Conservation (phyloP, 495 filamentous ascomycete genomes). For the Aspergillus mulundensis region DNA sequence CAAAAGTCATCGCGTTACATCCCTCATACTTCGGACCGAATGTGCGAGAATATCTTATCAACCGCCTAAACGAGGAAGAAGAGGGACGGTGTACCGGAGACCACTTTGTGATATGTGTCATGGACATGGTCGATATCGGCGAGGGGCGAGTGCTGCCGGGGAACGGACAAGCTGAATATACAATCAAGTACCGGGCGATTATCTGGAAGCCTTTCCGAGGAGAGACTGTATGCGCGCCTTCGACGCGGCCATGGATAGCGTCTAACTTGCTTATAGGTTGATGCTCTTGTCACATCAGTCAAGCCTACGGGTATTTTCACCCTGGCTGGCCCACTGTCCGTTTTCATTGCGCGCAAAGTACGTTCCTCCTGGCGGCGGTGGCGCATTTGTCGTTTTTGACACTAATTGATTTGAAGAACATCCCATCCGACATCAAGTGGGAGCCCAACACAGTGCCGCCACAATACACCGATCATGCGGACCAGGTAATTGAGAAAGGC, state of each 20-base stretch:
- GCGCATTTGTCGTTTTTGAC: neutral
- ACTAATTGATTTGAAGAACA: conserved; percentile 58
- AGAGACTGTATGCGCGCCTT: conserved; percentile 69
- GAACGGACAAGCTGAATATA: conserved; percentile 88
- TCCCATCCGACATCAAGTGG: conserved; percentile 87
- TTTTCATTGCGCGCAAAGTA: conserved; percentile 88
- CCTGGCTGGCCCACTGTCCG: conserved; percentile 77
- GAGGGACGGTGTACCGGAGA: conserved; percentile 90
- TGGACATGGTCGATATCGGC: conserved; percentile 89
- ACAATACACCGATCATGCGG: conserved; percentile 81
- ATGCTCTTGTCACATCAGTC: conserved; percentile 85
- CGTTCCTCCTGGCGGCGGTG: conserved; percentile 25
- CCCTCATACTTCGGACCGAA: conserved; percentile 93
- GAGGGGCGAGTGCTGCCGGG: conserved; percentile 88
- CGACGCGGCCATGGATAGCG: neutral
- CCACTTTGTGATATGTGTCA: conserved; percentile 93
- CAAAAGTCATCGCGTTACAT: conserved; percentile 87
- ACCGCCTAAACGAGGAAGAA: conserved; percentile 82
- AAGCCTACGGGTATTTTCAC: conserved; percentile 92
- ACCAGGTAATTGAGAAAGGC: conserved; percentile 89
- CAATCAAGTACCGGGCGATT: conserved; percentile 87
- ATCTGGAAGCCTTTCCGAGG: conserved; percentile 97
- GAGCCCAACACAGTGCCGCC: conserved; percentile 84
- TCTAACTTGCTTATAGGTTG: conserved; percentile 55
- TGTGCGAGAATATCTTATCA: conserved; percentile 82